These are phyloP conservation scores for Amorphotheca resinae DNA, from an alignment of 495 filamentous ascomycete genomes.

Conservation along the genomic window DNA sequence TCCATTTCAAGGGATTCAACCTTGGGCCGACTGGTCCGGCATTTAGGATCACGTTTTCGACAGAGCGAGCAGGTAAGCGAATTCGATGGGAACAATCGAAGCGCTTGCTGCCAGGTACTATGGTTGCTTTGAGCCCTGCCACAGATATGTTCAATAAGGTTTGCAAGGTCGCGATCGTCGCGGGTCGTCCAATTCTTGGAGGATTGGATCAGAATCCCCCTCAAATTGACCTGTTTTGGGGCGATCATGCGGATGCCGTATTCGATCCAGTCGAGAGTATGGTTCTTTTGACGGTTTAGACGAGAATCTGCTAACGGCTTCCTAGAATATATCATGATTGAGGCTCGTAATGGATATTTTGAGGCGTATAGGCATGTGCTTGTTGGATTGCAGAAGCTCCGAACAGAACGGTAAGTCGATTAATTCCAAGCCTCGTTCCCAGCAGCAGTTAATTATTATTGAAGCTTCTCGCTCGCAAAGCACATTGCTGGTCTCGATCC, in stretches of 20 bases:
- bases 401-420: conserved; percentile 37
- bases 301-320: neutral
- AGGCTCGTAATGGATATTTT: conserved; percentile 45
- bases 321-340: conserved; percentile 53
- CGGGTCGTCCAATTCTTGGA: conserved; percentile 38
- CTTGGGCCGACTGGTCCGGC: conserved; percentile 33
- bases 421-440: neutral
- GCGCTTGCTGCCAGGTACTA: conserved; percentile 40
- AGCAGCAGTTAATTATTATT: neutral
- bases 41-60: conserved; percentile 46
- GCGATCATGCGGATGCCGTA: conserved; percentile 34
- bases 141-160: conserved; percentile 39
- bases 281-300: neutral
- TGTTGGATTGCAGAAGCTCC: conserved; percentile 47
- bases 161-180: conserved; percentile 48
- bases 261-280: conserved; percentile 39
- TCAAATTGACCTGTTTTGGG: conserved; percentile 54
- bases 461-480: conserved; percentile 45
- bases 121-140: conserved; percentile 46
- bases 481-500: conserved; percentile 40
- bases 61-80: conserved; percentile 41
- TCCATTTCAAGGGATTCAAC: conserved; percentile 10
- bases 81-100: conserved; percentile 55
- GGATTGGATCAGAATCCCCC: conserved; percentile 43
- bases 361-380: conserved; percentile 50